These are phyloP conservation scores for Senna tora DNA, from an alignment of 306 rosid species.

Conservation along the genomic window DNA sequence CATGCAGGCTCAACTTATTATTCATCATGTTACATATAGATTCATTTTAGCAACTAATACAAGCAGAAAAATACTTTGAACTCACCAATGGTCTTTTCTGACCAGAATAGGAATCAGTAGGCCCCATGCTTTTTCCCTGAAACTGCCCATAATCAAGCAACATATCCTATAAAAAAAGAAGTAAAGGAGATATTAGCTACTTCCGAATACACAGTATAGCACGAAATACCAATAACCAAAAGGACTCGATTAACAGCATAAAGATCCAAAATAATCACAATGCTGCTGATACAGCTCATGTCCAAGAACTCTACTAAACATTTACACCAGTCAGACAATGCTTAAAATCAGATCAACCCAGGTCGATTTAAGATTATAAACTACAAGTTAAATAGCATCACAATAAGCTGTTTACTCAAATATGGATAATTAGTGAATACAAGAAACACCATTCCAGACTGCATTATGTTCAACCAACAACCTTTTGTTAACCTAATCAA, in stretches of 20 bases:
- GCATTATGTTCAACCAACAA: conserved; percentile 1
- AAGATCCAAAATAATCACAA: conserved; percentile 16
- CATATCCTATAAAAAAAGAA: conserved; percentile 57
- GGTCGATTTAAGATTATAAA: neutral
- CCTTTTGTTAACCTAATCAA: conserved; percentile 5
- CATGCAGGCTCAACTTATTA: neutral
- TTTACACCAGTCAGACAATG: conserved; percentile 24
- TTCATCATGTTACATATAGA: conserved; percentile 2
- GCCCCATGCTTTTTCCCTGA: conserved; percentile 56
- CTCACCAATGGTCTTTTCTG: conserved; percentile 66
- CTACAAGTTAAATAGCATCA: conserved; percentile 11
- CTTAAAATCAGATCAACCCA: conserved; percentile 14
- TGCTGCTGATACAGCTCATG: conserved; percentile 16
- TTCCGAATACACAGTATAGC: conserved; percentile 23
- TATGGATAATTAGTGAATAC: conserved; percentile 6
- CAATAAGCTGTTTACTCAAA: neutral
- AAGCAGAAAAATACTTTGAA: conserved; percentile 35
- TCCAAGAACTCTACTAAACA: conserved; percentile 11
- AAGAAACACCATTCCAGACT: conserved; percentile 7
- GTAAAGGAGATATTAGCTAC: conserved; percentile 31
- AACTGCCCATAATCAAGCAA: conserved; percentile 70
- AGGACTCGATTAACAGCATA: neutral
- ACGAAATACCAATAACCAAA: neutral
- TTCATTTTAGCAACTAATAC: neutral
- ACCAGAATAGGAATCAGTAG: conserved; percentile 50